Evolutionary conservation across 345 rosid genomes (phyloP).

Genomic region (Arabis hirsuta): DNA sequence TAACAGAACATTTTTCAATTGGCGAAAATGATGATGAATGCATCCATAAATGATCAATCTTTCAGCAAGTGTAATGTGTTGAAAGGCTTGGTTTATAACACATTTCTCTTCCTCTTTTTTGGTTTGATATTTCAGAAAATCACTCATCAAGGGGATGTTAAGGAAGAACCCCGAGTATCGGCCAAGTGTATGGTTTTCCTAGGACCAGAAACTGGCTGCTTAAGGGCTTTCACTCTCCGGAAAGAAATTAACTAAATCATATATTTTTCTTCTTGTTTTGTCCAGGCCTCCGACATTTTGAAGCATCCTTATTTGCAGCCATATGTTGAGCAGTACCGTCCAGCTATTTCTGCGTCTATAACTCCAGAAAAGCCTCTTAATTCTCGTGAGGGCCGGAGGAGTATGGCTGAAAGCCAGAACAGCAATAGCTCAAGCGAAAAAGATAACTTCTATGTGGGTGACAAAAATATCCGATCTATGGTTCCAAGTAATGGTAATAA

Average conservation of each 20-base stretch:
- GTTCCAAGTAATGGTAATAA: constrained; percentile 52
- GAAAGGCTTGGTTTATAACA: neutral
- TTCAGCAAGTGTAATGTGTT: constrained; percentile 3
- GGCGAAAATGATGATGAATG: neutral
- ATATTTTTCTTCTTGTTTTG: constrained; percentile 28
- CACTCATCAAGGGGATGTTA: constrained; percentile 91
- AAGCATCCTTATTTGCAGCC: constrained; percentile 97
- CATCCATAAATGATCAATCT: neutral
- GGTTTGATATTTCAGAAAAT: constrained; percentile 62
- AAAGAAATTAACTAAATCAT: constrained; percentile 37
- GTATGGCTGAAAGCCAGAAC: constrained; percentile 88
- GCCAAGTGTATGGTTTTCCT: constrained; percentile 70
- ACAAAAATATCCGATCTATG: constrained; percentile 47
- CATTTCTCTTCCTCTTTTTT: neutral
- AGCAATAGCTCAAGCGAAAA: constrained; percentile 87
- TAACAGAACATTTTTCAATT: neutral
- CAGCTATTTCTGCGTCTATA: constrained; percentile 53
- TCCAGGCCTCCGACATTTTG: constrained; percentile 89
- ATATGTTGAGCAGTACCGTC: constrained; percentile 80
- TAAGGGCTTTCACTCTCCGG: constrained; percentile 21
- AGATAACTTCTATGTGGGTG: constrained; percentile 72
- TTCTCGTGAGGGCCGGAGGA: constrained; percentile 55
- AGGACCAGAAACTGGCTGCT: constrained; percentile 26
- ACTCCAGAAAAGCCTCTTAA: constrained; percentile 62
- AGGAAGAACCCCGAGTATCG: constrained; percentile 98